These are phyloP conservation scores for Nidularia sp. DNA, from an alignment of 768 basidiomycete genomes.

Conservation along the genomic window DNA sequence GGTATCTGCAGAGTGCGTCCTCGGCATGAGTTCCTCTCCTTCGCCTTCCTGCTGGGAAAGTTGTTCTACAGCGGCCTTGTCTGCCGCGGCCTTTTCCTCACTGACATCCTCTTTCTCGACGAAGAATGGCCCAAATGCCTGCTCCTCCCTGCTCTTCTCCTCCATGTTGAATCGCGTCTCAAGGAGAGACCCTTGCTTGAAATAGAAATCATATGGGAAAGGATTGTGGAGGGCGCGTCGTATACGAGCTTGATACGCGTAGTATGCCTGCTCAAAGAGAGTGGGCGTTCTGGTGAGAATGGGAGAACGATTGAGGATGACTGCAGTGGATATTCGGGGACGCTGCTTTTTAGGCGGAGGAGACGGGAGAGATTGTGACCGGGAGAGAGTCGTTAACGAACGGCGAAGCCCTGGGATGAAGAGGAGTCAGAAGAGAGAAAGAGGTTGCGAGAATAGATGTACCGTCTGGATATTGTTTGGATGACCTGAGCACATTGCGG, in stretches of 20 bases:
- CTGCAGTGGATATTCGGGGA: conserved; percentile 50
- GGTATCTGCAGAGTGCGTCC: conserved; percentile 58
- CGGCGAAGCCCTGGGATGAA: too few species aligned
- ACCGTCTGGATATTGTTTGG: too few species aligned
- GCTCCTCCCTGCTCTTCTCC: conserved; percentile 66
- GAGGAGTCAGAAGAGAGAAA: too few species aligned
- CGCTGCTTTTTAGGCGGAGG: conserved; percentile 1
- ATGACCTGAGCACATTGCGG: too few species aligned
- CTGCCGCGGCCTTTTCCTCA: conserved; percentile 42
- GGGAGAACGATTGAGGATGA: conserved; percentile 77
- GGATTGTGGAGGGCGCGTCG: conserved; percentile 85
- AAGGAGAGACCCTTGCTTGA: conserved; percentile 85
- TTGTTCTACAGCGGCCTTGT: conserved; percentile 56
- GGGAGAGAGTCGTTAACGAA: neutral
- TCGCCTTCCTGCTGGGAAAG: conserved; percentile 56
- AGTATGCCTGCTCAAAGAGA: conserved; percentile 75
- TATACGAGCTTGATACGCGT: conserved; percentile 79
- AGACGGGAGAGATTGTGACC: neutral
- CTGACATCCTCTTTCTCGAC: conserved; percentile 40
- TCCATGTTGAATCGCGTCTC: conserved; percentile 78
- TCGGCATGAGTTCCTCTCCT: conserved; percentile 57
- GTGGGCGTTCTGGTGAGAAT: conserved; percentile 69
- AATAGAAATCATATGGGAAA: conserved; percentile 87
- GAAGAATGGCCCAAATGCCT: conserved; percentile 69
- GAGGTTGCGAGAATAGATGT: too few species aligned